phyloP scores from a whole-genome alignment of 345 rosid species.

The Hirschfeldia incana region DNA sequence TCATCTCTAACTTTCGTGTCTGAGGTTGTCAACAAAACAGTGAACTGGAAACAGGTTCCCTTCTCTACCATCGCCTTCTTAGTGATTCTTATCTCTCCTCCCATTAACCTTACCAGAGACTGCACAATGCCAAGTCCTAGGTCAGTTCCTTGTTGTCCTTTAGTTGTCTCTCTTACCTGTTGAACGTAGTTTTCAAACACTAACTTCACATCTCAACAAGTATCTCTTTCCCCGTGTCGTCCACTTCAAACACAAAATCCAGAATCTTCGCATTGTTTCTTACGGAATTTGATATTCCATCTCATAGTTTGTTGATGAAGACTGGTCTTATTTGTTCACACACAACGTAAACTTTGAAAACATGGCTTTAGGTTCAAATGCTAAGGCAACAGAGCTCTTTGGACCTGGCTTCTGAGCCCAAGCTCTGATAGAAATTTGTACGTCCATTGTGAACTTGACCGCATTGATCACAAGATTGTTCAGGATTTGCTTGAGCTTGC shows the following conservation, averaged over 20 bases:
- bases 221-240: constrained; percentile 83
- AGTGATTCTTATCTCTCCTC: constrained; percentile 72
- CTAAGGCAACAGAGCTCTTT: constrained; percentile 19
- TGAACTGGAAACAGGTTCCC: constrained; percentile 86
- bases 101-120: constrained; percentile 77
- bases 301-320: neutral
- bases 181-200: constrained; percentile 80
- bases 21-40: constrained; percentile 41
- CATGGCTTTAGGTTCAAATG: constrained; percentile 31
- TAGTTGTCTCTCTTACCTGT: constrained; percentile 64
- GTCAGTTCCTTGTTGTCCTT: constrained; percentile 70
- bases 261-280: constrained; percentile 30
- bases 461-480: constrained; percentile 74
- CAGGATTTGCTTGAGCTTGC: constrained; percentile 61
- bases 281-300: constrained; percentile 27
- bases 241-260: constrained; percentile 73
- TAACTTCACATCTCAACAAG: constrained; percentile 59
- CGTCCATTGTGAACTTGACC: constrained; percentile 71
- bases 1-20: constrained; percentile 30
- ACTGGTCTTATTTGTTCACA: constrained; percentile 36
- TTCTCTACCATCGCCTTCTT: constrained; percentile 58
- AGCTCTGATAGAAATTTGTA: constrained; percentile 62
- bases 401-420: constrained; percentile 58
- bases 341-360: constrained; percentile 28
- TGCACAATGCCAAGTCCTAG: constrained; percentile 89